Evolutionary conservation across 2,329 filamentous ascomycete genomes (phyloP).

Genomic region (Botrytis fabae): DNA sequence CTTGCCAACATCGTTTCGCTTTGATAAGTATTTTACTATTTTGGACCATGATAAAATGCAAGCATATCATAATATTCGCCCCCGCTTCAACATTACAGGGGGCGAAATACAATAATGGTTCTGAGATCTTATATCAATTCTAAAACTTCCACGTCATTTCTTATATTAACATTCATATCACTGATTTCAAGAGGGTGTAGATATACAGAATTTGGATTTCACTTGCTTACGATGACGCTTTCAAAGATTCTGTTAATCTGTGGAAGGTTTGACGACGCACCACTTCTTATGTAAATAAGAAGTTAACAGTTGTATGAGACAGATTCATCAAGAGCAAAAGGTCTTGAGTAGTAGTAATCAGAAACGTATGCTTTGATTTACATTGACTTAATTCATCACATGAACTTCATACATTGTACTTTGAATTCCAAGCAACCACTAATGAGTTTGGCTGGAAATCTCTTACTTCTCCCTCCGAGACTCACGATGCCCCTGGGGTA

Average conservation of each 20-base stretch:
- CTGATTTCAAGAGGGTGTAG: background rate
- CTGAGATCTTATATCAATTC: background rate
- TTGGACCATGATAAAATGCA: background rate
- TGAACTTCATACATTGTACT: background rate
- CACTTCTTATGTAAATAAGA: background rate
- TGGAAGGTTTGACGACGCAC: background rate
- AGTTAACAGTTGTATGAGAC: fast-evolving
- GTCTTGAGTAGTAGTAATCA: background rate
- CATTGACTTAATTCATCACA: background rate
- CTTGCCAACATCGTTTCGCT: background rate
- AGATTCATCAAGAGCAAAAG: fast-evolving
- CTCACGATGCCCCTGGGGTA: background rate
- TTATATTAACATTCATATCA: fast-evolving
- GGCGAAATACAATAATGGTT: background rate
- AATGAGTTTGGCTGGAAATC: background rate
- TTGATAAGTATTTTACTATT: background rate
- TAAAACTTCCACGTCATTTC: background rate
- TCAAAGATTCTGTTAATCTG: background rate
- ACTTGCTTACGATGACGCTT: background rate
- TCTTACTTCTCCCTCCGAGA: background rate
- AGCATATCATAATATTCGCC: background rate
- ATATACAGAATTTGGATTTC: background rate
- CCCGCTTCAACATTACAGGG: background rate
- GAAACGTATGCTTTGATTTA: background rate
- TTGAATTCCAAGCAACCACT: background rate